Evolutionary conservation across 2,329 filamentous ascomycete species (phyloP).

Genomic region (Fusarium mundagurra): DNA sequence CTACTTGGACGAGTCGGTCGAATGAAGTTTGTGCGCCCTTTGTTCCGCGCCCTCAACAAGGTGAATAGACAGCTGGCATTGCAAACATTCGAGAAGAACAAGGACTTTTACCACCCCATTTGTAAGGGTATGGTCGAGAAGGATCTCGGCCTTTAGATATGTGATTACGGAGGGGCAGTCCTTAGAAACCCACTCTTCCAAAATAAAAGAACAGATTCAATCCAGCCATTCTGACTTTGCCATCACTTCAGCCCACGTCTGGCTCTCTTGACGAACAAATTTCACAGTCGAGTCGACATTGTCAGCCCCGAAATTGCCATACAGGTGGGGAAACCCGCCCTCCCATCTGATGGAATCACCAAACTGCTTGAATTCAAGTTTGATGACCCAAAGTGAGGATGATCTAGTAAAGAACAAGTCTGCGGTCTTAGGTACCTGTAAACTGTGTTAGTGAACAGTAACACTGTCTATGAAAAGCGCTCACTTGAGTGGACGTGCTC

Average conservation of each 20-base stretch:
- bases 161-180: background rate
- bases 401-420: constrained; percentile 55
- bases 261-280: constrained; percentile 55
- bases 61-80: constrained; percentile 79
- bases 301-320: constrained; percentile 64
- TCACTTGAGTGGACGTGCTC: constrained; percentile 65
- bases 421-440: constrained; percentile 57
- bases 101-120: constrained; percentile 95
- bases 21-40: constrained; percentile 95
- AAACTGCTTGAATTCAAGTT: constrained; percentile 61
- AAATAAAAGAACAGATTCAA: constrained; percentile 30
- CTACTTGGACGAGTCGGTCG: constrained; percentile 84
- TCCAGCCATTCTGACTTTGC: constrained; percentile 54
- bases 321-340: constrained; percentile 67
- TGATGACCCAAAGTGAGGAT: constrained; percentile 60
- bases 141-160: constrained; percentile 65
- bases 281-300: constrained; percentile 60
- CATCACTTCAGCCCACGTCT: constrained; percentile 61
- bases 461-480: background rate
- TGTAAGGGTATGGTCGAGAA: constrained; percentile 88
- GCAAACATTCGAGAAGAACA: constrained; percentile 85
- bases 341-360: constrained; percentile 64
- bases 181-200: background rate
- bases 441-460: background rate
- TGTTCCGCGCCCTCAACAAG: constrained; percentile 80